Evolutionary conservation across 768 basidiomycete species (phyloP).

Genomic region (Pleurotus sapidus): DNA sequence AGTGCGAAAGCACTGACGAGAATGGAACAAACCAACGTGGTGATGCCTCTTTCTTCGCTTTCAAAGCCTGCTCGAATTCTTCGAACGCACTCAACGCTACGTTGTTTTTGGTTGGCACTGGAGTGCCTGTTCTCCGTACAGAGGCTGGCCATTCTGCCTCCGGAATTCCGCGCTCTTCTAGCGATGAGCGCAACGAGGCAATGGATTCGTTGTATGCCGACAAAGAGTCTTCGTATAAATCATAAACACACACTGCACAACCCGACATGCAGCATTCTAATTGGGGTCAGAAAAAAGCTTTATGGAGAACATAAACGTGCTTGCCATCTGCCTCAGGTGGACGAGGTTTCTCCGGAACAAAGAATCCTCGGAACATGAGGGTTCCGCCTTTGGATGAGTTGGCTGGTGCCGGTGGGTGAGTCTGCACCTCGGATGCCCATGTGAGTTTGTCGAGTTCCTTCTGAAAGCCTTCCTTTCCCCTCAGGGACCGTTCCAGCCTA

Average conservation of each 20-base stretch:
- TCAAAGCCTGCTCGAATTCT: constrained; percentile 60
- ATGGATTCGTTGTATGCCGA: constrained; percentile 59
- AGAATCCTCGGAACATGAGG: constrained; percentile 47
- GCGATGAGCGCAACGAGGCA: constrained; percentile 42
- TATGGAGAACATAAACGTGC: constrained; percentile 14
- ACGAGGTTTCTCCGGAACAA: constrained; percentile 59
- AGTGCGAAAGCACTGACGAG: background rate
- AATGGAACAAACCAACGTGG: constrained; percentile 18
- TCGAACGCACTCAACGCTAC: constrained; percentile 66
- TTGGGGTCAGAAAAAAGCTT: background rate
- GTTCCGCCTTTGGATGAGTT: constrained; percentile 6
- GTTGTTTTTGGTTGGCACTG: constrained; percentile 20
- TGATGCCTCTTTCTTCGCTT: constrained; percentile 36
- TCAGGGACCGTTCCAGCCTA: constrained; percentile 51
- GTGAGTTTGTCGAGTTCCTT: constrained; percentile 24
- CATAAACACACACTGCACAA: constrained; percentile 90
- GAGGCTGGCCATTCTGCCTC: constrained; percentile 62
- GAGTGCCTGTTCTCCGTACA: constrained; percentile 29
- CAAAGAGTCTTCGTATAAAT: constrained; percentile 77
- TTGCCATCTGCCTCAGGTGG: constrained; percentile 67
- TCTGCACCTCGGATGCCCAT: constrained; percentile 5
- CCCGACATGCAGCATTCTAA: constrained; percentile 95
- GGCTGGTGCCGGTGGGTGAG: background rate
- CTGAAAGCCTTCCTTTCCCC: constrained; percentile 36
- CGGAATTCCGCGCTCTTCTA: constrained; percentile 47